Evolutionary conservation across 352 stramenopile genomes (phyloP).

Genomic region (Globisporangium mamillatum): DNA sequence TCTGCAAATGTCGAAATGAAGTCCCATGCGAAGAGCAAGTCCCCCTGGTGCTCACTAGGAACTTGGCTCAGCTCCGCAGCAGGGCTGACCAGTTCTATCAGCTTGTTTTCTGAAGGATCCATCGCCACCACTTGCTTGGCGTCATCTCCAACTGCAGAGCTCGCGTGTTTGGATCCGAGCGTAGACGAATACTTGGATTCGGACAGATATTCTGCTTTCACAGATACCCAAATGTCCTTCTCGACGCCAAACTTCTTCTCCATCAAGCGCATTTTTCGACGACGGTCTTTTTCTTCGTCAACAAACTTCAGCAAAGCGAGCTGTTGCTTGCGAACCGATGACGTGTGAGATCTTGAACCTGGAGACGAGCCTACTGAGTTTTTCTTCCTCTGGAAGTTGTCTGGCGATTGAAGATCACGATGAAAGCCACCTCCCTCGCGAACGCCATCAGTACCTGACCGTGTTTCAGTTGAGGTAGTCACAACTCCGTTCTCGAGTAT

Average conservation of each 20-base stretch:
- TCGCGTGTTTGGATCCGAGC: background rate
- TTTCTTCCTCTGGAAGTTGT: constrained; percentile 20
- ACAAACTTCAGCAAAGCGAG: constrained; percentile 68
- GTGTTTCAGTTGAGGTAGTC: constrained; percentile 34
- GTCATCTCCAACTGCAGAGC: background rate
- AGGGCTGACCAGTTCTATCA: constrained; percentile 25
- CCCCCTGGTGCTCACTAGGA: constrained; percentile 37
- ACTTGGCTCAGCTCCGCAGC: constrained; percentile 38
- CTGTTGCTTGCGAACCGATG: constrained; percentile 43
- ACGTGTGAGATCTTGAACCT: constrained; percentile 10
- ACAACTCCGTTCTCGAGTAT: constrained; percentile 77
- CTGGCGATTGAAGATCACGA: background rate
- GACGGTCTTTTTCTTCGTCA: constrained; percentile 57
- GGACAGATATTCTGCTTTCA: constrained; percentile 39
- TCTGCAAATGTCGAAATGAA: constrained; percentile 75
- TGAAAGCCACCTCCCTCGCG: constrained; percentile 6
- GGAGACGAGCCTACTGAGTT: background rate
- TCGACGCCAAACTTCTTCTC: constrained; percentile 54
- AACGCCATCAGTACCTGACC: constrained; percentile 16
- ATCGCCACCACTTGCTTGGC: background rate
- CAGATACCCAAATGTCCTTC: constrained; percentile 46
- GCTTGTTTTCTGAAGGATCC: background rate
- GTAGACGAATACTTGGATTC: constrained; percentile 10
- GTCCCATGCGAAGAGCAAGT: constrained; percentile 78
- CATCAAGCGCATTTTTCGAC: constrained; percentile 52